A percentile compares a stretch with the other conserved stretches of the same genome.
These are phyloP conservation scores for Sporothrix schenckii DNA, from an alignment of 2,329 filamentous ascomycete genomes.

Conservation along the genomic window DNA sequence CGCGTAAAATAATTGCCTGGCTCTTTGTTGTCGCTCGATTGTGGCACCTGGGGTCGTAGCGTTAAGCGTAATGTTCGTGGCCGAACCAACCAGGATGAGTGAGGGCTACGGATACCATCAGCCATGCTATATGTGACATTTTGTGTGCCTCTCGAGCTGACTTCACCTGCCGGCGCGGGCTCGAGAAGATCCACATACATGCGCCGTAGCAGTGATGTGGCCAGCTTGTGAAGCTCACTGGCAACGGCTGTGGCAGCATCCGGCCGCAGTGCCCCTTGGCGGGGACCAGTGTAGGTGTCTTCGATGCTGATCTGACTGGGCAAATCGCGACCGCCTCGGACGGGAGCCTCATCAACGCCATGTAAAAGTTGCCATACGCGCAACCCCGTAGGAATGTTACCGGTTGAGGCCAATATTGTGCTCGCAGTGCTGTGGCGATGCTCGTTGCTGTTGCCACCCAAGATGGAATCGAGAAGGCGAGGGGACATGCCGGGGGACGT, in stretches of 20 bases:
- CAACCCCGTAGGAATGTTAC: slow-evolving; percentile 56
- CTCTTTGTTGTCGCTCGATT: slow-evolving; percentile 14
- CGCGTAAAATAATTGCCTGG: slow-evolving; percentile 61
- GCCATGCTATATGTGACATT: background rate
- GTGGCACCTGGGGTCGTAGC: slow-evolving; percentile 59
- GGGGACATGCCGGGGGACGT: slow-evolving; percentile 64
- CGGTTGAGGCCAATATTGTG: background rate
- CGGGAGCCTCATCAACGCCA: slow-evolving; percentile 74
- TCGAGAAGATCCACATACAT: slow-evolving; percentile 77
- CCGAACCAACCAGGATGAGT: slow-evolving; percentile 69
- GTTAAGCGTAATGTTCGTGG: slow-evolving; percentile 82
- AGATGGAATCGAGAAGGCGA: slow-evolving; percentile 65
- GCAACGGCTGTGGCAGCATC: slow-evolving; percentile 65
- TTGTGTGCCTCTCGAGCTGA: background rate
- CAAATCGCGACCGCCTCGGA: slow-evolving; percentile 69
- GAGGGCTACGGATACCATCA: background rate
- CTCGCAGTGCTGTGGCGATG: slow-evolving; percentile 59
- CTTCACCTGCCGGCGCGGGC: background rate
- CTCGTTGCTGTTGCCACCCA: slow-evolving; percentile 64
- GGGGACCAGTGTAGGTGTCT: slow-evolving; percentile 75
- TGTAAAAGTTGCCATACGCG: slow-evolving; percentile 79
- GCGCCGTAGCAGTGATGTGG: slow-evolving; percentile 70
- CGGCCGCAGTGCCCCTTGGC: slow-evolving; percentile 65
- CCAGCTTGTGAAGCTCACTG: slow-evolving; percentile 69
- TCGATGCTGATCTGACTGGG: slow-evolving; percentile 93